Evolutionary conservation across 2,329 filamentous ascomycete genomes (phyloP), one percentile per base, ranked within the genome.

Genomic region (Septoria linicola): DNA sequence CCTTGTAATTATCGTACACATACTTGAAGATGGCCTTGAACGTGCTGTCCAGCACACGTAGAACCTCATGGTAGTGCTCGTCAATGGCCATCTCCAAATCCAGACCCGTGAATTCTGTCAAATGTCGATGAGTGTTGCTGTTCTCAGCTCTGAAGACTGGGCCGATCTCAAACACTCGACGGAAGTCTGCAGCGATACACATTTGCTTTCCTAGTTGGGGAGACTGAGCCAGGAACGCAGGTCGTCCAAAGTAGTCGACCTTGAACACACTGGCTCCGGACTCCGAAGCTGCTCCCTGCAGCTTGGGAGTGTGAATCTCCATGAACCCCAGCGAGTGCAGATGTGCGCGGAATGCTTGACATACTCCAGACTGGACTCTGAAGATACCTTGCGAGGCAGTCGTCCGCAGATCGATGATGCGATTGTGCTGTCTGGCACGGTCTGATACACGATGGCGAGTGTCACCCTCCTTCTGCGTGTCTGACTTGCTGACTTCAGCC

Each of bases 201-300:
- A 95, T 92, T 70, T 96, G 91, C 73, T 96, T 96, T 46, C 89
- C 88, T 58, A 96, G 72, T 70, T 96, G 91, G 5, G 91, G 91
- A 55, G 88, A 95, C 72, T 96, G 91, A 0, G 91, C 91, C 11
- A 96, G 74, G 75, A 93, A 96, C 2, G 90, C 91, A 16, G 82
- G 82, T 45, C 91, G 83, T 23, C 84, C 88, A 72, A 96, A 96
- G 73, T 96, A 96, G 65, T 93, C 88, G 41, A 95, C 82, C 67
- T 88, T 84, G 77, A 96, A 96, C 4, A 96, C 91, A 58, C 89
- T 89, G 11, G 91, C 85, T 40, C 91, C 91, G 40, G 88, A 95
- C 70, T 96, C 91, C 1, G 91, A 95, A 1, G 91, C 91, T 10
- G 87, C 85, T 1, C 89, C 88, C 74, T 95, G 89, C 36, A 96